Conservation (phyloP, 2,329 filamentous ascomycete species). For the Trichoderma brevicompactum region DNA sequence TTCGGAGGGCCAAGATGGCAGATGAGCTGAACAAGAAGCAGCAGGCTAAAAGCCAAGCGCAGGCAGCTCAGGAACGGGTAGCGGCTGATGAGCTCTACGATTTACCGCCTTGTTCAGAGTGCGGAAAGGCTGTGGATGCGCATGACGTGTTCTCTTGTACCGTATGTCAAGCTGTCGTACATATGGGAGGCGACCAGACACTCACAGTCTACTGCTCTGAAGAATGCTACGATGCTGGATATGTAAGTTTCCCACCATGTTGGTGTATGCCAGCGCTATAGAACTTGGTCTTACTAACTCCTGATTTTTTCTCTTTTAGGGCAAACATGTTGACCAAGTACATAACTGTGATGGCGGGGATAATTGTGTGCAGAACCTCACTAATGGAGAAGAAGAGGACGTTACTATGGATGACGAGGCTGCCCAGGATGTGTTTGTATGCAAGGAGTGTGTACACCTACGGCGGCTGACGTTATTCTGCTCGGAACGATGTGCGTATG, state of each 20-base stretch:
- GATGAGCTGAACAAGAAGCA: conserved; percentile 51
- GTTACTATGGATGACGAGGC: conserved; percentile 46
- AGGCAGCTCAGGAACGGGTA: conserved; percentile 37
- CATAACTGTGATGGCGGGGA: conserved; percentile 50
- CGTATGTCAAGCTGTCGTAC: conserved; percentile 50
- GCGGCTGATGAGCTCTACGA: conserved; percentile 43
- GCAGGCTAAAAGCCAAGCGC: conserved; percentile 44
- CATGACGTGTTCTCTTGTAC: conserved; percentile 49
- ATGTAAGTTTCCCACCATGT: conserved; percentile 44
- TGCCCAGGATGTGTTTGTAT: conserved; percentile 42
- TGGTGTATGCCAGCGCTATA: no score
- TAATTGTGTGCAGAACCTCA: conserved; percentile 45
- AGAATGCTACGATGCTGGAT: conserved; percentile 46
- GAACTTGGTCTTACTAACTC: conserved; percentile 34
- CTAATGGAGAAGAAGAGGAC: conserved; percentile 42
- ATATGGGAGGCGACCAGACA: conserved; percentile 43
- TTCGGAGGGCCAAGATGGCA: conserved; percentile 53
- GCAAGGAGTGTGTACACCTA: conserved; percentile 48
- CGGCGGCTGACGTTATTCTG: conserved; percentile 49
- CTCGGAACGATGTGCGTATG: conserved; percentile 47
- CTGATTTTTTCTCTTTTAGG: conserved; percentile 37
- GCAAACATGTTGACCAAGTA: conserved; percentile 44
- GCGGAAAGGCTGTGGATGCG: conserved; percentile 41
- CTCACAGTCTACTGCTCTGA: conserved; percentile 53
- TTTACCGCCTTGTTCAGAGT: conserved; percentile 48